Evolutionary conservation across 1,139 yeast species (phyloP), one percentile per base, ranked within the genome.

Genomic region (Lodderomyces elongisporus): DNA sequence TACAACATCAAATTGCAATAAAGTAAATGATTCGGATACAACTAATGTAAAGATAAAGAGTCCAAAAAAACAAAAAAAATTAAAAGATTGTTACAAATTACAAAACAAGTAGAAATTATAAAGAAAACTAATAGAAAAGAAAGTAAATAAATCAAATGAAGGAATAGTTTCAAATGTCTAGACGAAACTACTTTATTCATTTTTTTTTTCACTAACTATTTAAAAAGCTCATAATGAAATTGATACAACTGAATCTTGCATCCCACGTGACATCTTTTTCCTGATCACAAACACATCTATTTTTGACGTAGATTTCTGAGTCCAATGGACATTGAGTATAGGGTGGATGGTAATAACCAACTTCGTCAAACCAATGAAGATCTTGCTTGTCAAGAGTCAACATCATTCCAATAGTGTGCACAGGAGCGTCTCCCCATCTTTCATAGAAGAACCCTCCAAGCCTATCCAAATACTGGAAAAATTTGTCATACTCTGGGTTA

Each of bases 371-470:
- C 58, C 65, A 61, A 40, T 56, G 52, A 10, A 63, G 29, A 17
- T 61, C 57, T 14, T 38, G 32, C 17, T 47, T 51, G 10, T 42
- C 31, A 25, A 60, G 41, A 29, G 56, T 47, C 25, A 52, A 37
- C 27, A 57, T 50, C 10, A 58, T 45, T 3, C 56, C 64, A 23
- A 62, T 42, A 1, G 64, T 43, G 41, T 62, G 68, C 8, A 63
- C 46, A 0, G 70, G 69, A 1, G 68, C 70, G 42, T 62, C 70
- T 4, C 69, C 69, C 70, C 70, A 63, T 29, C 69, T 43, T 41
- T 62, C 68, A 39, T 63, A 62, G 41, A 42, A 62, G 38, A 62
- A 61, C 14, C 69, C 68, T 1, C 68, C 69, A 3, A 44, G 35
- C 5, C 25, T 14, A 41, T 62, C 68, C 31, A 62, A 46, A 33